Conservation (phyloP, 2,329 filamentous ascomycete species). For the Ascocoryne sarcoides region DNA sequence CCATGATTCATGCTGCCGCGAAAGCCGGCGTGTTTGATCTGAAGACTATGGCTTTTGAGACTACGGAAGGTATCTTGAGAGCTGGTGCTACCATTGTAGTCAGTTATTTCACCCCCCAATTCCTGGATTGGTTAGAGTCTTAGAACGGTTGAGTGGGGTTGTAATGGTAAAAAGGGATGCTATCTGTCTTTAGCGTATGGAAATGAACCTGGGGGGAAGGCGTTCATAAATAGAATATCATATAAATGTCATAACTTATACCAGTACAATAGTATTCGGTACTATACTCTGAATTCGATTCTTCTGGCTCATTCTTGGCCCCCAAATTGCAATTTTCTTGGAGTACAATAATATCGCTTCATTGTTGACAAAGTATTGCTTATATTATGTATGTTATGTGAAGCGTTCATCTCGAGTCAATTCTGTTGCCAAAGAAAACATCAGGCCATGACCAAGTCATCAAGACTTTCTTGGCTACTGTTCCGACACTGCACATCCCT, state of each 20-base stretch:
- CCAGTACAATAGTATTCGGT: no score
- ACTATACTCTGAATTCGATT: no score
- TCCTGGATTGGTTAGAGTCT: conserved; percentile 57
- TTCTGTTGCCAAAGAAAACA: no score
- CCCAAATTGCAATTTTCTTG: no score
- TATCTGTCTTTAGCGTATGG: conserved; percentile 3
- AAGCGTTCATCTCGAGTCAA: no score
- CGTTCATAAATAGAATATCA: conserved; percentile 3
- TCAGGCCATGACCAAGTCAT: no score
- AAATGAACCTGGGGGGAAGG: conserved; percentile 3
- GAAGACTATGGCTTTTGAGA: conserved; percentile 90
- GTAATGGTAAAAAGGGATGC: neutral
- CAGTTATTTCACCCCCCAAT: conserved; percentile 86
- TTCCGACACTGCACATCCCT: no score
- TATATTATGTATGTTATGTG: no score
- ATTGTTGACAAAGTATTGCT: no score
- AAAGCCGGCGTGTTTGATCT: conserved; percentile 96
- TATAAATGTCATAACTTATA: neutral
- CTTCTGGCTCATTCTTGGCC: no score
- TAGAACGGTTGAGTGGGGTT: conserved; percentile 22
- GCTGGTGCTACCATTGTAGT: conserved; percentile 90
- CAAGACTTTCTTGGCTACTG: no score
- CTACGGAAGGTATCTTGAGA: conserved; percentile 83
- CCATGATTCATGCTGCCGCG: conserved; percentile 94
- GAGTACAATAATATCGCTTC: no score